A percentile compares a stretch with the other conserved stretches of the same genome.
These are phyloP conservation scores for Podaxis mareebaensis DNA, from an alignment of 768 basidiomycete genomes.

Conservation along the genomic window DNA sequence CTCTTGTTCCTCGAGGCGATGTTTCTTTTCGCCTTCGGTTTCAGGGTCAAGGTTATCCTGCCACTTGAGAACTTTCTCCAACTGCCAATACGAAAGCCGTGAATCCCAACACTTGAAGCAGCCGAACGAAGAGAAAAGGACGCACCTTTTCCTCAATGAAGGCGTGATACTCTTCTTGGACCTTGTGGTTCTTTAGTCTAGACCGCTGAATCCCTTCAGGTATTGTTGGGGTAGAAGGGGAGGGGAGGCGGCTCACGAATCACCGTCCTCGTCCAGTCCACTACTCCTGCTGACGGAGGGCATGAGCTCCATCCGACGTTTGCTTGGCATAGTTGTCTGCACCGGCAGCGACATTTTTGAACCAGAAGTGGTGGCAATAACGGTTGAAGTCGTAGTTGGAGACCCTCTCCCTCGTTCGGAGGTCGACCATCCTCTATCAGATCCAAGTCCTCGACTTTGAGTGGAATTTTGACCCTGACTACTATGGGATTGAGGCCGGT, in stretches of 20 bases:
- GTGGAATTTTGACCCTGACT: not conserved
- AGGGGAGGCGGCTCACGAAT: slow-evolving; percentile 54
- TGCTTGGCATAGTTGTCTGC: slow-evolving; percentile 4
- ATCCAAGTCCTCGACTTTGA: slow-evolving; percentile 18
- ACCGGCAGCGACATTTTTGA: not conserved
- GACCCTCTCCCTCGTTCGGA: slow-evolving; percentile 15
- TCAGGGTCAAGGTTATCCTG: slow-evolving; percentile 33
- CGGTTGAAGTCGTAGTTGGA: not conserved
- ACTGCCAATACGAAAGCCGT: slow-evolving; percentile 31
- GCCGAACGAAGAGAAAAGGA: not conserved
- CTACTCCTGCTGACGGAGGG: slow-evolving; percentile 78
- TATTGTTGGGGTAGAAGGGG: not conserved
- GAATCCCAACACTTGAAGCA: not conserved
- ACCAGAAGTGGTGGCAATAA: not conserved
- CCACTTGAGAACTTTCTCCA: slow-evolving; percentile 47
- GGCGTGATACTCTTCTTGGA: slow-evolving; percentile 67
- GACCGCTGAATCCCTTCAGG: slow-evolving; percentile 33
- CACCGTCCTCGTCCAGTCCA: slow-evolving; percentile 72
- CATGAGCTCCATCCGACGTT: slow-evolving; percentile 59
- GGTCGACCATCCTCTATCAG: slow-evolving; percentile 16
- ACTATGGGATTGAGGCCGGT: not conserved
- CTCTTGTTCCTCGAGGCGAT: slow-evolving; percentile 56
- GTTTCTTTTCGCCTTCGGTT: slow-evolving; percentile 34
- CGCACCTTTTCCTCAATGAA: slow-evolving; percentile 69
- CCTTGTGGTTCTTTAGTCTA: slow-evolving; percentile 59